These are phyloP conservation scores for Murraya paniculata DNA, from an alignment of 345 rosid genomes.

Conservation along the genomic window DNA sequence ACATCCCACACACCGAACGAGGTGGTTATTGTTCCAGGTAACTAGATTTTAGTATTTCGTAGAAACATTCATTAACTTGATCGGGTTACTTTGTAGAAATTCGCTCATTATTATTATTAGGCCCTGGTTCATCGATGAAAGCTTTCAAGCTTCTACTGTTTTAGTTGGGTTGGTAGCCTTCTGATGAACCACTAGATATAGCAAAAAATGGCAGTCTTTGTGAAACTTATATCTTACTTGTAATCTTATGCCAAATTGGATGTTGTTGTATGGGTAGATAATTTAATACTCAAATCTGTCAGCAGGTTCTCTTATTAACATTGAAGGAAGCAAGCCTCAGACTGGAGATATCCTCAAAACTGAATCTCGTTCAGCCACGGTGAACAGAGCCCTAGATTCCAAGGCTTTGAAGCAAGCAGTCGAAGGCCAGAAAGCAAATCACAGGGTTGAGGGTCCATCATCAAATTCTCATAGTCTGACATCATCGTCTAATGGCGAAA, in stretches of 20 bases:
- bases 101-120: too few relatives aligned
- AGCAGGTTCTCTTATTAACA: slow-evolving; percentile 15
- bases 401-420: neutral
- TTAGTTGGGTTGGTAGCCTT: too few relatives aligned
- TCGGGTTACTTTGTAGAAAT: neutral
- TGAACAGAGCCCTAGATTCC: neutral
- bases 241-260: neutral
- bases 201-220: neutral
- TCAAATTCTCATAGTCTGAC: slow-evolving; percentile 13
- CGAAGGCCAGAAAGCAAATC: slow-evolving; percentile 7
- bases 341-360: neutral
- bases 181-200: too few relatives aligned
- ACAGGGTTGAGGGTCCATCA: slow-evolving; percentile 25
- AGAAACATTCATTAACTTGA: neutral
- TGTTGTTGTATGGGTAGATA: neutral
- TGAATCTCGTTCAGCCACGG: neutral
- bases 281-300: neutral
- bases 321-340: slow-evolving; percentile 11
- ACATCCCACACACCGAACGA: slow-evolving; percentile 23
- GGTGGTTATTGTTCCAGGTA: slow-evolving; percentile 25
- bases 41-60: slow-evolving; percentile 27
- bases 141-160: too few relatives aligned
- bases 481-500: slow-evolving; percentile 12
- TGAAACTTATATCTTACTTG: neutral
- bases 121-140: too few relatives aligned